These are phyloP conservation scores for Lactifluus echinatus DNA, from an alignment of 768 basidiomycete genomes.

Conservation along the genomic window DNA sequence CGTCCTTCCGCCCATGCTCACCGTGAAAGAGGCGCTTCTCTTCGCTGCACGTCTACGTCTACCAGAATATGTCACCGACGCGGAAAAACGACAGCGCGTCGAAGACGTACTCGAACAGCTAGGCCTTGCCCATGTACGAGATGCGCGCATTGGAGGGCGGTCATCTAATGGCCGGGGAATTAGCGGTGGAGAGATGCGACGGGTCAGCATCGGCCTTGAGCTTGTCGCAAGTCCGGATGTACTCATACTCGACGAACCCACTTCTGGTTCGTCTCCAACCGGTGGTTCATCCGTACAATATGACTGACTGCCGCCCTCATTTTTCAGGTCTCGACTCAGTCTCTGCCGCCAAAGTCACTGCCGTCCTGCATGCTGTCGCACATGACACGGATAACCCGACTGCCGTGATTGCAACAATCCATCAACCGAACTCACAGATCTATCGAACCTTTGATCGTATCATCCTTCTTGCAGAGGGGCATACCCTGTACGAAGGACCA, in stretches of 20 bases:
- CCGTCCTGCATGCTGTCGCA: constrained; percentile 50
- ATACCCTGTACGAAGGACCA: constrained; percentile 35
- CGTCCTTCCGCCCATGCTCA: constrained; percentile 59
- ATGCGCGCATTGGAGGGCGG: constrained; percentile 63
- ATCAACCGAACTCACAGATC: constrained; percentile 57
- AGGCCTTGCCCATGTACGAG: constrained; percentile 58
- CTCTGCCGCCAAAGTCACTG: constrained; percentile 32
- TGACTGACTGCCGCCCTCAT: constrained; percentile 24
- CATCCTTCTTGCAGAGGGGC: constrained; percentile 48
- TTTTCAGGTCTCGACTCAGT: constrained; percentile 30
- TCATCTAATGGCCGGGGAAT: constrained; percentile 57
- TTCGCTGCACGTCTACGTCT: constrained; percentile 83
- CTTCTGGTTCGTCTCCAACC: constrained; percentile 44
- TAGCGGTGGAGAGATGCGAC: constrained; percentile 59
- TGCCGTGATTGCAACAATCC: constrained; percentile 56
- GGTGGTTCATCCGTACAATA: constrained; percentile 15
- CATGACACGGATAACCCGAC: constrained; percentile 60
- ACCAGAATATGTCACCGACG: constrained; percentile 56
- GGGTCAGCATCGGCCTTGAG: constrained; percentile 49
- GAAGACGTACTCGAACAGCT: constrained; percentile 66
- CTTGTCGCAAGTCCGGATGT: constrained; percentile 54
- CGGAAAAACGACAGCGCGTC: constrained; percentile 60
- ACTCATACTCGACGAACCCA: constrained; percentile 56
- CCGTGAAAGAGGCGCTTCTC: constrained; percentile 52
- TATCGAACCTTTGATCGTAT: constrained; percentile 53